Base-by-base conservation (phyloP, 176 grass and related monocot genomes). In the Phyllostachys edulis region DNA sequence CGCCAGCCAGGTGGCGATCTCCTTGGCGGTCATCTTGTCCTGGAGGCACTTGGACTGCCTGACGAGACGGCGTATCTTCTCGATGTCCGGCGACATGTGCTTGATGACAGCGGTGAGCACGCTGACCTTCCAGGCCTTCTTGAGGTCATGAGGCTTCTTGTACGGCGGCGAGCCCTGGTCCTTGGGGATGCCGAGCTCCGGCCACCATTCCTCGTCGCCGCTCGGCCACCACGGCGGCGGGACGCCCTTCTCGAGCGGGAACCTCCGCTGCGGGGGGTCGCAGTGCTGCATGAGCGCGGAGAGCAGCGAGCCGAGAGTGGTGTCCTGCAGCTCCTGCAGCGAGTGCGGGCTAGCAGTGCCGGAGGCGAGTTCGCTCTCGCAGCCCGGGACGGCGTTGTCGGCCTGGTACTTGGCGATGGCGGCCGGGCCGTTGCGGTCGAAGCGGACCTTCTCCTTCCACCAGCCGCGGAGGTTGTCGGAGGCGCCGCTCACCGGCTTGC, bases 371-470 rank as follows among this genome's bases (percentile, higher is more conserved):
- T 99, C 93, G 45, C 67, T 92, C 78, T 89, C 84, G 8, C 80
- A 70, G 11, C 96, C 91, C 2, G 91, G 93, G 67, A 93, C 50
- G 49, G 85, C 70, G 79, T 99, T 90, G 63, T 99, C 96, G 0
- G 75, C 89, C 68, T 85, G 91, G 61, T 99, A 99, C 87, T 99
- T 99, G 87, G 89, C 81, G 79, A 99, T 96, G 56, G 96, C 96
- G 0, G 96, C 93, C 1, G 96, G 96, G 16, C 96, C 96, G 15
- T 99, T 99, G 24, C 96, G 85, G 83, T 99, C 96, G 24, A 99
- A 99, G n/a, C 96, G 91, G 42, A 99, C 96, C 81, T 94, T 99
- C 83, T 99, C 96, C 80, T 99, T 99, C 96, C 96, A 99, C 96
- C 96, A 99, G 6, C 76, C 96, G 2, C 96, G 87, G 17, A 99